Conservation (phyloP, 176 grass and related monocot genomes). For the Triticum timopheevii region DNA sequence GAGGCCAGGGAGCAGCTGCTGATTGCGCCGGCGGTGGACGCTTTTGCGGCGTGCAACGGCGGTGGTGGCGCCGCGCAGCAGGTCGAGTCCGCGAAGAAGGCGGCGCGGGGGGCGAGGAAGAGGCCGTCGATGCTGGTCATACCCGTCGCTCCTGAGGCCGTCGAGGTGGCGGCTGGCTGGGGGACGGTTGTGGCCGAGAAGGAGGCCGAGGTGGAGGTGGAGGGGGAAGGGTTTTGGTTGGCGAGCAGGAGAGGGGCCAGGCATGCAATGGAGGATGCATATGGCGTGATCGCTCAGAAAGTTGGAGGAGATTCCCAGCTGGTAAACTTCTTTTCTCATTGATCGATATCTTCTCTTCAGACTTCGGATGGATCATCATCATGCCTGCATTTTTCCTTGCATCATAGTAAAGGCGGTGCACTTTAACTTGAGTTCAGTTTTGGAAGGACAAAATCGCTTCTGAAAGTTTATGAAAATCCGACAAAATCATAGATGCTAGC, state of each 20-base stretch:
- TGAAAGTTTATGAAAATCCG: not conserved
- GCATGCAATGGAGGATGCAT: constrained; percentile 83
- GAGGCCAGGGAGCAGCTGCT: not conserved
- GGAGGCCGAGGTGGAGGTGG: constrained; percentile 28
- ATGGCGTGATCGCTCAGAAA: constrained; percentile 34
- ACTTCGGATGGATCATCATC: not conserved
- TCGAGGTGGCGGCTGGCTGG: not conserved
- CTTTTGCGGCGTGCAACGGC: not conserved
- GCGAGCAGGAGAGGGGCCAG: constrained; percentile 58
- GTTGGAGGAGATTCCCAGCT: constrained; percentile 34
- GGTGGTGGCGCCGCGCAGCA: not conserved
- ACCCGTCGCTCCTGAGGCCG: constrained; percentile 31
- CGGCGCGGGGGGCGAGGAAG: constrained; percentile 33
- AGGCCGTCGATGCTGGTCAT: constrained; percentile 62
- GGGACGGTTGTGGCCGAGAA: constrained; percentile 7
- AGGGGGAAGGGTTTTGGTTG: constrained; percentile 60
- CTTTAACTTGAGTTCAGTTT: not conserved
- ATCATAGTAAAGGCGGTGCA: not conserved
- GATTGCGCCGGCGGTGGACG: not conserved
- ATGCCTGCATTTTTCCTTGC: not conserved
- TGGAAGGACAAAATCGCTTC: not conserved
- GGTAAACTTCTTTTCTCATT: constrained; percentile 37
- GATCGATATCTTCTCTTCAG: not conserved
- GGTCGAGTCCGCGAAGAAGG: constrained; percentile 14
- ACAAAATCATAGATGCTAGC: not conserved